Evolutionary conservation across 2,329 filamentous ascomycete species (phyloP), one percentile per base, ranked within the genome.

Genomic region (Tolypocladium sp.): DNA sequence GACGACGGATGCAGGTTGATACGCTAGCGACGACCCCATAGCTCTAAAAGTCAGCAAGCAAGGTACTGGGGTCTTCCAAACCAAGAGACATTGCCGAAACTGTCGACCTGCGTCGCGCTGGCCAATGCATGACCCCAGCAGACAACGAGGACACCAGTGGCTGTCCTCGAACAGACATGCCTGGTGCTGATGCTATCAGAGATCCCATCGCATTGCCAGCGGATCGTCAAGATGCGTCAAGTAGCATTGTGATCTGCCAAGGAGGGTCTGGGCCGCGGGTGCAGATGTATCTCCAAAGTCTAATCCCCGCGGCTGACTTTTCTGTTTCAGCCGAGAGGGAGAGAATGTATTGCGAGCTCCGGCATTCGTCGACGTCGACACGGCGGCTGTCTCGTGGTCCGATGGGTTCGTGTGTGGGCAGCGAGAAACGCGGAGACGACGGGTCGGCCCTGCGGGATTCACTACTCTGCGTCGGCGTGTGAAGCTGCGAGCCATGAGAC

Each of bases 81-180:
- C 8, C n/a, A 46, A 58, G 57, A 62, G 60, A 61, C 62, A 65
- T 63, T 67, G 61, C 68, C 68, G 52, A 59, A 69, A 69, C 54
- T 59, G 68, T 69, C 67, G 68, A 70, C 63, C 60, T 69, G 68
- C 68, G 65, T 69, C 63, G 63, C 63, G 66, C 64, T 62, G 63
- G 41, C 17, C 58, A 53, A 15, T 42, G 33, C 41, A 35, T 35
- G 33, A 10, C 38, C 55, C 46, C 46, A 40, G 46, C 35, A 8
- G 25, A 17, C 25, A 49, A 10, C 3, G 15, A 49, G 25, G 44
- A 30, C 22, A 27, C 44, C 44, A 27, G 44, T 30, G 25, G 44
- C 44, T 20, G 7, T 15, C 25, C 44, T 30, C 15, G 3, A 17
- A 30, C 44, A 30, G 25, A 2, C 44, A 49, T 4, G 27, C 25